Base-by-base conservation (phyloP, 2,329 filamentous ascomycete species). In the Pseudocercospora pini-densiflorae region DNA sequence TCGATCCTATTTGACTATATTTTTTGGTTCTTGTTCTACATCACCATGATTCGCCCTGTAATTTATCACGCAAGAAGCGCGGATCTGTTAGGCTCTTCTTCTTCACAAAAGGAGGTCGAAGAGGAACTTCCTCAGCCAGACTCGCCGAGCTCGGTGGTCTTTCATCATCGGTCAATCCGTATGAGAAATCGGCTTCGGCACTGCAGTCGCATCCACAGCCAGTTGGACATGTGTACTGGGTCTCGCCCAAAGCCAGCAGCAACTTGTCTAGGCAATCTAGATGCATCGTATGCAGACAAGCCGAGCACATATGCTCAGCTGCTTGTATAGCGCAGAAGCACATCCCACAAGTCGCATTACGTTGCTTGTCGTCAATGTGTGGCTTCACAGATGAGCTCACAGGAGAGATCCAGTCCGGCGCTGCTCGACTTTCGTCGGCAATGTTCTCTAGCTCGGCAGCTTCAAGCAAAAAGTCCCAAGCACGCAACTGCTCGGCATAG, bases 401-500 rank as follows among this genome's bases (percentile, higher is more conserved):
- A 3, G 31, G 10, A 12, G 29, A 24, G 9, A 59, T 31, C 19
- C 24, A 12, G 21, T n/a, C 14, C 3, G n/a, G 31, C 23, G 23
- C 19, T 12, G 43, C 21, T 16, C 31, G 54, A 7, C 51, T 53
- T 5, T 43, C 58, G 55, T 54, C 57, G 14, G 53, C 31, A 81
- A 81, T 59, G 85, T 88, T 88, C 27, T 88, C 79, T 1, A 90
- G 79, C 74, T 90, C 87, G 14, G 84, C 83, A 59, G 84, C 81
- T 68, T 85, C 80, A 23, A 86, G 80, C 12, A 82, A 78, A 10
- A 90, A 70, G 12, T 82, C 83, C 88, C 87, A 89, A 8, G 84
- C 82, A n/a, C 83, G 83, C 4, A 90, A 80, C 63, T 88, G 79
- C 57, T 87, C 79, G 3, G 88, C 86, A 75, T 90, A 90, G 53